Base-by-base conservation (phyloP, 176 grass and related monocot genomes). In the Oryza longistaminata region DNA sequence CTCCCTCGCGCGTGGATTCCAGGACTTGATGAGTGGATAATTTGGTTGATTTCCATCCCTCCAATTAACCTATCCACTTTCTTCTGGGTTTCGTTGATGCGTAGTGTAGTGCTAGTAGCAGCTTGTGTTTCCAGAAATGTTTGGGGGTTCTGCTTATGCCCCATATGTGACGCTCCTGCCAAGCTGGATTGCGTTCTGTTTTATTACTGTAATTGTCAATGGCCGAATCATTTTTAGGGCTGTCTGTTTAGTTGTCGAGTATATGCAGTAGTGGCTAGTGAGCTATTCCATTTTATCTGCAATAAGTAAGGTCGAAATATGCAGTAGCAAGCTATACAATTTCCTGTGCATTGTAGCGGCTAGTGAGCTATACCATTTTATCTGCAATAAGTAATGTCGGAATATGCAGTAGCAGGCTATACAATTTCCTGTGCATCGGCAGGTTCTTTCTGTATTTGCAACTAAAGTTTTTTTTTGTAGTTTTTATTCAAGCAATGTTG, bases 401-500 rank as follows among this genome's bases (percentile, higher is more conserved):
- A 61, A 73, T 27, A 35, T 45, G 66, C 52, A 68, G 29, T 37
- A 17, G n/a, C 11, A 37, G 80, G 14, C 73, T 75, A 68, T 55
- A 40, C 9, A 15, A 52, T 85, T 85, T 31, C 3, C 62, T 35
- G 24, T 52, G 43, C 64, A 75, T 65, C 37, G 35, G n/a, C n/a
- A n/a, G n/a, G n/a, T n/a, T 60, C 60, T 74, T 85, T 46, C 82
- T 46, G 2, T 74, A 35, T 74, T 34, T 53, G 64, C 74, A 7
- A 29, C 75, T 83, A 65, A 87, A 40, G 5, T 37, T 37, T 71
- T 35, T 15, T 86, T 17, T 14, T 68, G 7, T n/a, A 25, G 61
- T 73, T 25, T 45, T 24, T 69, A 49, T 77, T 77, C 64, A 68
- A 80, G 85, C 70, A 52, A 87, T 87, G 85, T 31, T 90, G 70